Conservation (phyloP, 176 grass and related monocot genomes). For the Raddia distichophylla region DNA sequence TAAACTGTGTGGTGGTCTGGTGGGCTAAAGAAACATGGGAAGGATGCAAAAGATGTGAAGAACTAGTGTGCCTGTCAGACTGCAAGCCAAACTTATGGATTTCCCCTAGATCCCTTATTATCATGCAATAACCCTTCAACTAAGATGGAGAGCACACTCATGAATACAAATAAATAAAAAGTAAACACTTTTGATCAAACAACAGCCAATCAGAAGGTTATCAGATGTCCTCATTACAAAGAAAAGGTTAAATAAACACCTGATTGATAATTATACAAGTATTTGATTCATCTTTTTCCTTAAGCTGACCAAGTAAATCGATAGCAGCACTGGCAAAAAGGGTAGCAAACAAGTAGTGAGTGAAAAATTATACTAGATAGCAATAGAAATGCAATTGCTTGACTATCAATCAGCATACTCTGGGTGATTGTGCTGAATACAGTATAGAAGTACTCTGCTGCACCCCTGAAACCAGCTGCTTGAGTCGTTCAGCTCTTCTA, state of each 20-base stretch:
- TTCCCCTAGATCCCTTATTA: slow-evolving; percentile 26
- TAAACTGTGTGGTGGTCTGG: slow-evolving; percentile 10
- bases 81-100: not conserved
- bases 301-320: slow-evolving; percentile 73
- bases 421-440: slow-evolving; percentile 62
- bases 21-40: not conserved
- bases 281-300: slow-evolving; percentile 67
- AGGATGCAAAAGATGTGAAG: slow-evolving; percentile 8
- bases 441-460: slow-evolving; percentile 74
- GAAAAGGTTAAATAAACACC: slow-evolving; percentile 44
- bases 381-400: slow-evolving; percentile 42
- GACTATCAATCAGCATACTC: slow-evolving; percentile 61
- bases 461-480: slow-evolving; percentile 77
- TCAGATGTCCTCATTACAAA: slow-evolving; percentile 23
- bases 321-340: slow-evolving; percentile 61
- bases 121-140: slow-evolving; percentile 32
- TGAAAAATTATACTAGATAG: slow-evolving; percentile 34
- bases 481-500: slow-evolving; percentile 70
- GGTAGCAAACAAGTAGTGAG: slow-evolving; percentile 36
- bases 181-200: slow-evolving; percentile 27
- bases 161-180: slow-evolving; percentile 16
- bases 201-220: slow-evolving; percentile 25
- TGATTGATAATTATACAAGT: slow-evolving; percentile 71
- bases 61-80: not conserved
- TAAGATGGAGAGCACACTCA: slow-evolving; percentile 4